Evolutionary conservation across 1,284 basidiomycete genomes (phyloP), one percentile per base, ranked within the genome.

Genomic region (Neonothopanus nambi): DNA sequence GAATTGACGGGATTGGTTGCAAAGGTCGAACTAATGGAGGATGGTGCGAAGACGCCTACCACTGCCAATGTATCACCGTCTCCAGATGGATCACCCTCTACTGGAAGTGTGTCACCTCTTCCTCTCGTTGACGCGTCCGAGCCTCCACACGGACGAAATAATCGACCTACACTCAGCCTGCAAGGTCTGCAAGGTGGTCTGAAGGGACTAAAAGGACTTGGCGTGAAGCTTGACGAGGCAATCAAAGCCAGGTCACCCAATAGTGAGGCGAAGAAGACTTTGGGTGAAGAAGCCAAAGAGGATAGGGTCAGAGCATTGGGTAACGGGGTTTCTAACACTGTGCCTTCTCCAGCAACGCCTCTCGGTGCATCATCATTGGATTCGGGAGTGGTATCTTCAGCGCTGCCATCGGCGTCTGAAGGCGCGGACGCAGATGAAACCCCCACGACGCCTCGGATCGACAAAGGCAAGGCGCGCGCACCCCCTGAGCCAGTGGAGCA

Each of bases 391-490:
- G 41, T 26, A 9, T 18, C 26, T 12, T 50, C 18, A 41, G 21
- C 18, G 28, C 50, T 33, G 26, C 12, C n/a, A 23, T 8, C 24
- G 17, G 26, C 24, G 17, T 33, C 30, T 4, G 48, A 38, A 20
- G 36, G 17, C 35, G 36, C 28, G 5, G 67, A 64, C n/a, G 70
- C 75, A 26, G 75, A 76, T 2, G 67, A 70, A 11, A 67, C 68
- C 13, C 79, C 76, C 9, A 70, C 76, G 26, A 88, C 85, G 11
- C 87, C 87, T 0, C 77, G 77, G 38, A 65, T 85, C 12, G 86
- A 91, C 67, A 91, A 91, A 65, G 89, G 88, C 52, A 91, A 91
- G 65, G 81, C 75, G 17, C 78, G 77, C 51, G 87, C 88, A 5
- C 76, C 81, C 49, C 85, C 84, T 0, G 84, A 84, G 59, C 84